Base-by-base conservation (phyloP, 2,329 filamentous ascomycete genomes). In the Biscogniauxia sp. region DNA sequence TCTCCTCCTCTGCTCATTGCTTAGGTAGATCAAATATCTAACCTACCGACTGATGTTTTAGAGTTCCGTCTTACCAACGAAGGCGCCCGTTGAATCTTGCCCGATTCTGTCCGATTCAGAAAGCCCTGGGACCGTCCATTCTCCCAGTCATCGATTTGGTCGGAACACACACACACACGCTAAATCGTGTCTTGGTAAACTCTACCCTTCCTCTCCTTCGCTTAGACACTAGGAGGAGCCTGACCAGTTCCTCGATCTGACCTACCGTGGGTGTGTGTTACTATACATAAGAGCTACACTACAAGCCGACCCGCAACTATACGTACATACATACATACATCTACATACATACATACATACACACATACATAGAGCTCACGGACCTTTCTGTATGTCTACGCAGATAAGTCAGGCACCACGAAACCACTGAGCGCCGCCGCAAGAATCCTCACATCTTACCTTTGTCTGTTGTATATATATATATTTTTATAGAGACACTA, bases 401-500 rank as follows among this genome's bases (percentile, higher is more conserved):
- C 51, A 58, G 54, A 50, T 56, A 58, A 63, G 60, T 61, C 57
- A 64, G 59, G 59, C 61, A 61, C 58, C 61, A 61, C 58, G 57
- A 64, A 61, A 67, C 62, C 51, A 51, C 58, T 64, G 57, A 60
- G 59, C 55, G 49, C 59, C 60, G 59, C 57, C 52, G 52, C 54
- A 61, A 61, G 58, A 45, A 61, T 57, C 61, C 61, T 67, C 64
- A 62, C 58, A 62, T 61, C 62, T 63, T 61, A 62, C 56, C 57
- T 61, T 52, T 55, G 58, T 58, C 59, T 57, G 57, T 13, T 61
- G 57, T 65, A 51, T 61, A 57, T 62, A 58, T 62, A 60, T 62
- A 59, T 65, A 51, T 61, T 58, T 62, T 60, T 62, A 60, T 62
- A 64, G 59, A 58, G 53, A 52, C 56, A 63, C 64, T 67, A 67